Evolutionary conservation across 192 early-diverging fungal genomes (phyloP).

Genomic region (Gigaspora rosea): DNA sequence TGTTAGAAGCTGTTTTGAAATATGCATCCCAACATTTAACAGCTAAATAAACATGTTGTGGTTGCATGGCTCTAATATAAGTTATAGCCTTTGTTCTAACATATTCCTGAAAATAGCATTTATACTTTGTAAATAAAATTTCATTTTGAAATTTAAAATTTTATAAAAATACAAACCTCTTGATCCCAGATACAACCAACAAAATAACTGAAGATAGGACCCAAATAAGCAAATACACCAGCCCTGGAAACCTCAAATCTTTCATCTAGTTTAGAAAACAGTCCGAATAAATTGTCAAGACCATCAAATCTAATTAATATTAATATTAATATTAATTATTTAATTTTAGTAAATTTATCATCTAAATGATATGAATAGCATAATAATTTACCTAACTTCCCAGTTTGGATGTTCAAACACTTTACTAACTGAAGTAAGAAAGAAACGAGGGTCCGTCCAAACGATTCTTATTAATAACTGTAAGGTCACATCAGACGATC

Average conservation of each 20-base stretch:
- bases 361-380: no score
- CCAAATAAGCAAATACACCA: constrained; percentile 44
- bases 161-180: constrained; percentile 39
- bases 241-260: constrained; percentile 41
- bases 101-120: constrained; percentile 41
- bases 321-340: not conserved
- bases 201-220: constrained; percentile 57
- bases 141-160: no score
- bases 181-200: constrained; percentile 59
- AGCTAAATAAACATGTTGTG: constrained; percentile 48
- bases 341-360: no score
- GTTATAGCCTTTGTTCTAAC: constrained; percentile 56
- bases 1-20: constrained; percentile 44
- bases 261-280: constrained; percentile 61
- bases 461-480: constrained; percentile 50
- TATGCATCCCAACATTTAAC: constrained; percentile 61
- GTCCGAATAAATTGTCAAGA: constrained; percentile 54
- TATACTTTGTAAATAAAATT: no score
- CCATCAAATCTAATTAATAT: constrained; percentile 43
- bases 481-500: constrained; percentile 43
- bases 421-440: constrained; percentile 48
- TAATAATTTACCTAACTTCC: constrained; percentile 46
- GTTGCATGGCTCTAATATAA: constrained; percentile 49
- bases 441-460: constrained; percentile 38
- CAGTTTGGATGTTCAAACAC: constrained; percentile 51